These are phyloP conservation scores for Rhizoclosmatium sp. DNA, from an alignment of 192 early-diverging fungal genomes.

Conservation along the genomic window DNA sequence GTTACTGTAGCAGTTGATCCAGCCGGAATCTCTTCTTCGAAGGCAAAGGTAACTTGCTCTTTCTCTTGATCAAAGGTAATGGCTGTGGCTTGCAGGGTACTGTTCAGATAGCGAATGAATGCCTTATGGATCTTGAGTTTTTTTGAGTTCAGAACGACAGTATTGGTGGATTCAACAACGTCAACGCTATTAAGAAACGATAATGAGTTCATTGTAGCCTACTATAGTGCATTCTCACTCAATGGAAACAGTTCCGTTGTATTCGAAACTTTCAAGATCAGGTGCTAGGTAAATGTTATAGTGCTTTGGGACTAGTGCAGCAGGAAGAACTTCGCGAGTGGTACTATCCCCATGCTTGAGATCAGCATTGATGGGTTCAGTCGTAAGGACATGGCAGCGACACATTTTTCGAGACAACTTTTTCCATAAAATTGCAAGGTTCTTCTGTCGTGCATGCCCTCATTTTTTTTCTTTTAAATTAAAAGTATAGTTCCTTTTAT, in stretches of 20 bases:
- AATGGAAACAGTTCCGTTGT: conserved; percentile 80
- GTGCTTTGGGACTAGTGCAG: conserved; percentile 74
- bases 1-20: conserved; percentile 53
- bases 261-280: conserved; percentile 73
- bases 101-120: background rate
- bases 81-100: conserved; percentile 39
- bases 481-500: too few species aligned
- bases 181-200: conserved; percentile 35
- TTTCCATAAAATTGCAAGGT: too few species aligned
- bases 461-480: too few species aligned
- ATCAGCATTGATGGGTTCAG: too few species aligned
- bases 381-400: too few species aligned
- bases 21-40: conserved; percentile 51
- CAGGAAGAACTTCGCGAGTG: conserved; percentile 71
- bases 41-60: conserved; percentile 58
- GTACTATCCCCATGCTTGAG: too few species aligned
- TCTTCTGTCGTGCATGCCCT: too few species aligned
- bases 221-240: background rate
- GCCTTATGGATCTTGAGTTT: conserved; percentile 28
- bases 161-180: conserved; percentile 6
- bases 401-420: too few species aligned
- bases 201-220: background rate
- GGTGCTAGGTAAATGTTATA: conserved; percentile 79
- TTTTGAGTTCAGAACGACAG: conserved; percentile 23
- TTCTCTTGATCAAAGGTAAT: conserved; percentile 51